Conservation (phyloP, 768 basidiomycete genomes). For the Pleurotus platypus region DNA sequence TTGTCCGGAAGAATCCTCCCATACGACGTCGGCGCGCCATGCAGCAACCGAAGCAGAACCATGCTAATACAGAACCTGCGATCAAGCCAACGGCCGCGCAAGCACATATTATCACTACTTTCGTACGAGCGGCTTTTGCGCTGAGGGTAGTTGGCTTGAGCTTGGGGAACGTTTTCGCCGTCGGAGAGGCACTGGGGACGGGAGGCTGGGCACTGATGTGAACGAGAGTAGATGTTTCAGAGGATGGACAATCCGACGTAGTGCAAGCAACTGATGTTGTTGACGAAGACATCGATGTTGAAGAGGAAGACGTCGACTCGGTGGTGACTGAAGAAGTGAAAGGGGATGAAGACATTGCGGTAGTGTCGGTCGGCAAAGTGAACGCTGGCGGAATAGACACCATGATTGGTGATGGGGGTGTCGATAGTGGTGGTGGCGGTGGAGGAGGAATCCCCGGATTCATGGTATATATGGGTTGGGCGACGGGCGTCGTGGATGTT, state of each 20-base stretch:
- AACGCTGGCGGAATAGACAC: background rate
- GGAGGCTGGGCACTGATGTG: conserved; percentile 30
- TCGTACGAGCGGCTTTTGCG: conserved; percentile 17
- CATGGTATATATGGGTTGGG: background rate
- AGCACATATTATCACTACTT: conserved; percentile 25
- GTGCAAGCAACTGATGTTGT: background rate
- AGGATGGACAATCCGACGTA: conserved; percentile 3
- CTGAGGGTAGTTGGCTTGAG: conserved; percentile 10
- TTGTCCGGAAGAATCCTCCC: background rate
- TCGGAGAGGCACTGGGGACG: conserved; percentile 12
- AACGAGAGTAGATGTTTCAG: conserved; percentile 18
- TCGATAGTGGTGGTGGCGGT: background rate
- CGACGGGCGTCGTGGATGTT: conserved; percentile 10
- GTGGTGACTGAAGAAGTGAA: conserved; percentile 2
- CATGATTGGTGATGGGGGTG: background rate
- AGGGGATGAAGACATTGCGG: background rate
- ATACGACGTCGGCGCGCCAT: conserved; percentile 13
- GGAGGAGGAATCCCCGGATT: background rate
- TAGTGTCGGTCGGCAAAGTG: conserved; percentile 7
- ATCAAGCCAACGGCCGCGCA: conserved; percentile 27
- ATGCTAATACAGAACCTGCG: conserved; percentile 25
- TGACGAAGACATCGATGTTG: background rate
- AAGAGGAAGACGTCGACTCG: conserved; percentile 5
- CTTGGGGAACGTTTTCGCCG: conserved; percentile 8
- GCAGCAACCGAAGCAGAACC: conserved; percentile 33